Conservation (phyloP, 208 protist species). For the Angomonas desouzai region DNA sequence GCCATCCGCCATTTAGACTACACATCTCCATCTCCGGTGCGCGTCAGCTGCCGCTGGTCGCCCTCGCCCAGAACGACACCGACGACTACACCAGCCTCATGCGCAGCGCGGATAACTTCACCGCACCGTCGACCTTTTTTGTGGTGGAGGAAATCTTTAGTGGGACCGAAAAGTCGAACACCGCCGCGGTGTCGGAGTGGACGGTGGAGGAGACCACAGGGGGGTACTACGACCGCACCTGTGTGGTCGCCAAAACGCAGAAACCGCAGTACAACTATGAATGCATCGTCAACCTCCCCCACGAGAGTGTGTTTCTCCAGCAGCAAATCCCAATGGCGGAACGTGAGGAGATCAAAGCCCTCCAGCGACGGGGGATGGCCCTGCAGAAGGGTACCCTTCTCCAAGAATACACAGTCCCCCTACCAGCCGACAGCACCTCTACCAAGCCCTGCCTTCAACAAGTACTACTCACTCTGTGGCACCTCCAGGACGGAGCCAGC, state of each 20-base stretch:
- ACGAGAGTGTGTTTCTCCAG: slow-evolving; percentile 17
- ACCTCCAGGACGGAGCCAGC: slow-evolving; percentile 12
- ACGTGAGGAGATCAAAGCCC: background rate
- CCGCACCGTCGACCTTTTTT: slow-evolving; percentile 58
- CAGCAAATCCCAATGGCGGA: background rate
- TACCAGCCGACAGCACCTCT: background rate
- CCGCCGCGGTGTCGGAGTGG: slow-evolving; percentile 49
- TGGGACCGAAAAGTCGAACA: slow-evolving; percentile 20
- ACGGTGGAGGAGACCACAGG: slow-evolving; percentile 46
- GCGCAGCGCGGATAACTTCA: slow-evolving; percentile 21
- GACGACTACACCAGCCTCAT: background rate
- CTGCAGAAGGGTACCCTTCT: slow-evolving; percentile 1
- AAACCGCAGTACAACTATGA: slow-evolving; percentile 75
- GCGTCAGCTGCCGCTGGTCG: slow-evolving; percentile 13
- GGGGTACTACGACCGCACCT: slow-evolving; percentile 71
- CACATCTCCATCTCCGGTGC: slow-evolving; percentile 13
- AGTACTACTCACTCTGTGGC: slow-evolving; percentile 60
- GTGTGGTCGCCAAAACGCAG: slow-evolving; percentile 31
- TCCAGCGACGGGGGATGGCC: background rate
- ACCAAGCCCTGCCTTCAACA: slow-evolving; percentile 32
- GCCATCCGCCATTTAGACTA: background rate
- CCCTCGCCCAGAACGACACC: background rate
- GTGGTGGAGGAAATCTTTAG: slow-evolving; percentile 74
- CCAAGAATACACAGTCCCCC: background rate
- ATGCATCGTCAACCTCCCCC: slow-evolving; percentile 57